Evolutionary conservation across 2,329 filamentous ascomycete genomes (phyloP).

Genomic region (Microcera coccophila): DNA sequence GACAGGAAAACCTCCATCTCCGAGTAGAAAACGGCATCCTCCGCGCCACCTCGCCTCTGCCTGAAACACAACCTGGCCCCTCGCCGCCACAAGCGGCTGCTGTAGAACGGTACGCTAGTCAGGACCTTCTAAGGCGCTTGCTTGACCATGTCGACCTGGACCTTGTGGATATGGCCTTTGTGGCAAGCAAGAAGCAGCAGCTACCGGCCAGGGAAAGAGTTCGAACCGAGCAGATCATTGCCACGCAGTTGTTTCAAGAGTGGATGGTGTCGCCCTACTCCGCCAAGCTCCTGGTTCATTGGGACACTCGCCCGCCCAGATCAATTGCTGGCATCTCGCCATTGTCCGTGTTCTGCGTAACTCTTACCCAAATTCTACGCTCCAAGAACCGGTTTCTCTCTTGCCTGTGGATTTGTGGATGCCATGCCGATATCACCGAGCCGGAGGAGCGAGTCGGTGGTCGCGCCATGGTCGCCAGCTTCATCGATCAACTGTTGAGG

Average conservation of each 20-base stretch:
- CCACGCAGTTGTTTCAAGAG: background rate
- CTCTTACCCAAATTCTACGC: background rate
- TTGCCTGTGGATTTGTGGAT: background rate
- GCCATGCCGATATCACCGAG: conserved; percentile 2
- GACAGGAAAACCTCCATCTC: background rate
- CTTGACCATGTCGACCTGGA: background rate
- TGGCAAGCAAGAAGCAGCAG: background rate
- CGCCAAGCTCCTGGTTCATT: conserved; percentile 4
- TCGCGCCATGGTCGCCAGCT: conserved; percentile 6
- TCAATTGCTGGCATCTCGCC: conserved; percentile 1
- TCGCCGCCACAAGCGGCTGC: background rate
- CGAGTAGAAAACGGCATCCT: background rate
- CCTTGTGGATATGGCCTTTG: background rate
- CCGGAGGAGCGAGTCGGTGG: conserved; percentile 1
- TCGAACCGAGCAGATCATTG: conserved; percentile 2
- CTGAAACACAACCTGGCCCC: background rate
- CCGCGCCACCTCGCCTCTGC: background rate
- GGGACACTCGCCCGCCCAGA: background rate
- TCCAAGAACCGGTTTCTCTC: background rate
- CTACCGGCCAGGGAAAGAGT: background rate
- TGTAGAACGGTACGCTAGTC: background rate
- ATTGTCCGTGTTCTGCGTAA: background rate
- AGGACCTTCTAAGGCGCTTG: background rate
- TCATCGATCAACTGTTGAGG: conserved; percentile 9
- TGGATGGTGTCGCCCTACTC: conserved; percentile 1